These are phyloP conservation scores for Ulota crispa DNA, from an alignment of 225 moss, liverwort and hornwort genomes.

Conservation along the genomic window DNA sequence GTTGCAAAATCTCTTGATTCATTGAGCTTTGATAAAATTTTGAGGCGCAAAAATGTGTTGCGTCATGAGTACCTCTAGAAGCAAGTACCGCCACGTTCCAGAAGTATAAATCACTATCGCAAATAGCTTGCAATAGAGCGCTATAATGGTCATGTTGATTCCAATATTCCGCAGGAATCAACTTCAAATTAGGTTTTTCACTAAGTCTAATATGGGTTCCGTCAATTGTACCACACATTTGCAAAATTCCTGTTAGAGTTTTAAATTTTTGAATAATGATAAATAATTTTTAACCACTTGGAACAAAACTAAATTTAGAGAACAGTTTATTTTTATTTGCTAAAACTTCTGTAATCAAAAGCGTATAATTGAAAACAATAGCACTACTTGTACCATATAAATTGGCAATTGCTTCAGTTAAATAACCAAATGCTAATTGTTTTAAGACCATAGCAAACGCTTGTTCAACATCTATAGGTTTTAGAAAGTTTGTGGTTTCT, in stretches of 20 bases:
- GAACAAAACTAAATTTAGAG: not conserved
- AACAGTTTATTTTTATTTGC: not conserved
- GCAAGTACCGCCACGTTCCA: too few relatives aligned
- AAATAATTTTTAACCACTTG: not conserved
- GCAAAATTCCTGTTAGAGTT: not conserved
- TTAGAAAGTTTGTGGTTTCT: not conserved
- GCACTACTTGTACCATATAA: too few relatives aligned
- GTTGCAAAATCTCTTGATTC: too few relatives aligned
- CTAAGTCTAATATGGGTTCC: too few relatives aligned
- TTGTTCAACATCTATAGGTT: not conserved
- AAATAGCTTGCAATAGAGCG: too few relatives aligned
- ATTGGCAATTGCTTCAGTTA: not conserved
- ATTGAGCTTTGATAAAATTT: too few relatives aligned
- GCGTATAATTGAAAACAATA: not conserved
- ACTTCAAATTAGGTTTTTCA: too few relatives aligned
- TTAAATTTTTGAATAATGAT: not conserved
- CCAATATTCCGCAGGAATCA: too few relatives aligned
- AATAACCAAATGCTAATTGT: not conserved
- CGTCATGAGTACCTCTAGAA: too few relatives aligned
- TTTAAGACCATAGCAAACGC: not conserved
- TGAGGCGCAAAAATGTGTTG: too few relatives aligned
- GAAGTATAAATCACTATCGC: too few relatives aligned
- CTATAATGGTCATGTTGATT: too few relatives aligned
- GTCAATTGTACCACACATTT: not conserved
- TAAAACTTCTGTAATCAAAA: not conserved